Evolutionary conservation across 169 alveolate genomes (phyloP).

Genomic region (Plasmodium vinckei): DNA sequence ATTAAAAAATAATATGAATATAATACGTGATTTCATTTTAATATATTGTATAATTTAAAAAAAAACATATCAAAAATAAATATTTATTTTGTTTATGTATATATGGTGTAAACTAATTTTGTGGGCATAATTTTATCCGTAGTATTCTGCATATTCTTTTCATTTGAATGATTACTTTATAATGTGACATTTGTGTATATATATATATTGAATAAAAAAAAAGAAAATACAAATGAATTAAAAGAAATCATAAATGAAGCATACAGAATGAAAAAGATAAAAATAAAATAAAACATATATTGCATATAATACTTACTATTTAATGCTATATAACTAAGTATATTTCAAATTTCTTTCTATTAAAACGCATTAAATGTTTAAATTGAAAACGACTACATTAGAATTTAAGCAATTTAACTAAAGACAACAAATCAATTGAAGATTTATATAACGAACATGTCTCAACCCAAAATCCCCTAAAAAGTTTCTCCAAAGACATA

Average conservation of each 20-base stretch:
- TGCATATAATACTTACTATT: conserved; percentile 6
- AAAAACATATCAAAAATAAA: conserved; percentile 4
- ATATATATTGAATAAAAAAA: neutral
- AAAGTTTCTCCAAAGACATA: conserved; percentile 56
- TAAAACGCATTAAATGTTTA: conserved; percentile 14
- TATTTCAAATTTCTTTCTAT: conserved; percentile 21
- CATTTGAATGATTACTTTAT: no score
- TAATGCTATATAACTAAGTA: conserved; percentile 13
- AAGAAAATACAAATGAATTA: neutral
- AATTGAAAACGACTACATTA: conserved; percentile 25
- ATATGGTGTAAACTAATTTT: neutral
- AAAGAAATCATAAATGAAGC: neutral
- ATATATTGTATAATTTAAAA: no score
- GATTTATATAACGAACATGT: conserved; percentile 47
- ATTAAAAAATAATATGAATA: neutral
- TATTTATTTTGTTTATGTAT: neutral
- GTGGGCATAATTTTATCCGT: neutral
- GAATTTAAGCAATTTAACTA: conserved; percentile 20
- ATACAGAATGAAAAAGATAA: neutral
- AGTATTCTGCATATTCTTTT: no score
- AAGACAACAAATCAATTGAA: conserved; percentile 49
- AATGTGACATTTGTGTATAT: no score
- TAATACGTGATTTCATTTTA: no score
- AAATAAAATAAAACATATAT: neutral
- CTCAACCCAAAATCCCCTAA: conserved; percentile 9